Percentiles rank a stretch among this genome's conserved stretches.
Conservation (phyloP, 2,329 filamentous ascomycete species). For the Colletotrichum tanaceti region DNA sequence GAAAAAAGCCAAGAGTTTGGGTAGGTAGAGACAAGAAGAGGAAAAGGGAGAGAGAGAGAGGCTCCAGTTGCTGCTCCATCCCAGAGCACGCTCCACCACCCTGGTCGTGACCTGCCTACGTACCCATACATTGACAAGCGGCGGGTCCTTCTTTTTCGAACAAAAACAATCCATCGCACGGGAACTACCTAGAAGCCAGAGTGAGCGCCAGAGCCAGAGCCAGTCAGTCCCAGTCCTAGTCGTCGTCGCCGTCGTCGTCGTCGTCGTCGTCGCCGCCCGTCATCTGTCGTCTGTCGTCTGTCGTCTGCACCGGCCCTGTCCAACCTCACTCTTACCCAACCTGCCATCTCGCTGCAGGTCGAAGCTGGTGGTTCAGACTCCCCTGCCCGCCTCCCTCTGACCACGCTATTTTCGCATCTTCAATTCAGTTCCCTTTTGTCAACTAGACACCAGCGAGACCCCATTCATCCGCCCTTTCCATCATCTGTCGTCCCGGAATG, state of each 20-base stretch:
- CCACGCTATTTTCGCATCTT: slow-evolving; percentile 31
- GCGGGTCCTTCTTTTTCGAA: slow-evolving; percentile 36
- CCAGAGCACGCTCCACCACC: slow-evolving; percentile 28
- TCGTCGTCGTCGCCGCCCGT: too few species aligned
- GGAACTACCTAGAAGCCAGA: not conserved
- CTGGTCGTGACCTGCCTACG: slow-evolving; percentile 35
- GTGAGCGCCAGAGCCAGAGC: too few species aligned
- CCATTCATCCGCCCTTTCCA: slow-evolving; percentile 10
- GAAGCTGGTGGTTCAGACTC: slow-evolving; percentile 28
- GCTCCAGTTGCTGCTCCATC: slow-evolving; percentile 37
- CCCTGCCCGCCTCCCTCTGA: slow-evolving; percentile 29
- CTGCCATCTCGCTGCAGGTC: slow-evolving; percentile 25
- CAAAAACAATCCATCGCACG: slow-evolving; percentile 37
- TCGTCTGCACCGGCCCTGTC: slow-evolving; percentile 28
- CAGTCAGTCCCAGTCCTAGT: not conserved
- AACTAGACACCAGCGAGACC: slow-evolving; percentile 3
- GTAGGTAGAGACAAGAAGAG: too few species aligned
- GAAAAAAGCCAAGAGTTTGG: slow-evolving; percentile 1
- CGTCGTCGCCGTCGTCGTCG: not conserved
- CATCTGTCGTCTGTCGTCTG: not conserved
- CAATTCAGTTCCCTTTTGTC: slow-evolving; percentile 19
- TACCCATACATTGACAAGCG: slow-evolving; percentile 35
- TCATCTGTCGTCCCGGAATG: slow-evolving; percentile 59
- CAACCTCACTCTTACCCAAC: slow-evolving; percentile 37
- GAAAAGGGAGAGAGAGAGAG: slow-evolving; percentile 1